Percentiles rank a stretch among this genome's conserved stretches.
These are phyloP conservation scores for Trichoderma cornu-damae DNA, from an alignment of 2,329 filamentous ascomycete species.

Conservation along the genomic window DNA sequence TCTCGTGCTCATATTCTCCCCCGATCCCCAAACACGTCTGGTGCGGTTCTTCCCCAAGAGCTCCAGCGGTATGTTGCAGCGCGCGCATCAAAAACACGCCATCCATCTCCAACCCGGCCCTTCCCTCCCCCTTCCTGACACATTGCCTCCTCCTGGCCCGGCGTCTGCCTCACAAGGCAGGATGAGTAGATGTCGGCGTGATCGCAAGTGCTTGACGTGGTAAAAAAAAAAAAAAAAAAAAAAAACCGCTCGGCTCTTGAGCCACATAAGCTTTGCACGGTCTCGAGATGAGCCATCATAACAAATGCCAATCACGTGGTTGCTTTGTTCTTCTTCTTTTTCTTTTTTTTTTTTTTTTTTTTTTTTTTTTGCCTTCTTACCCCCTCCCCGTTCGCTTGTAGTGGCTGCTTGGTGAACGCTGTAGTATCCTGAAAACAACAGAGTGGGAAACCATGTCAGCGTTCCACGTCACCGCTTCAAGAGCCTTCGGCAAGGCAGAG, in stretches of 20 bases:
- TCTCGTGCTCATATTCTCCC: background rate
- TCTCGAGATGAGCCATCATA: background rate
- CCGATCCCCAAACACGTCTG: background rate
- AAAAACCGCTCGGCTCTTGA: background rate
- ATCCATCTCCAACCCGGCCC: background rate
- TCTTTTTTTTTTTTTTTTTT: too few species aligned
- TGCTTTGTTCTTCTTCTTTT: too few species aligned
- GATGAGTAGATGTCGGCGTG: background rate
- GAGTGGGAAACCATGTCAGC: background rate
- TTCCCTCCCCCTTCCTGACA: too few species aligned
- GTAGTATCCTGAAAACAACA: constrained; percentile 24
- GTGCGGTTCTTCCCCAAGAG: background rate
- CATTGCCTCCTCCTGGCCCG: background rate
- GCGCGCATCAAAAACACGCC: background rate
- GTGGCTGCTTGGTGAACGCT: constrained; percentile 4
- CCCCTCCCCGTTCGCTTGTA: background rate
- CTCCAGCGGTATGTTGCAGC: background rate
- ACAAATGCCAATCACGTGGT: background rate
- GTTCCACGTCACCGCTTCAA: background rate
- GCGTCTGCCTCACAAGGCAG: background rate
- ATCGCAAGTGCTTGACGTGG: background rate
- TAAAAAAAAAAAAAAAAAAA: too few species aligned
- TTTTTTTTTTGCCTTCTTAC: too few species aligned
- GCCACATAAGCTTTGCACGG: background rate
- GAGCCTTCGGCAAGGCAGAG: background rate